Base-by-base conservation (phyloP, 768 basidiomycete species). In the Udeniomyces megalosporus region DNA sequence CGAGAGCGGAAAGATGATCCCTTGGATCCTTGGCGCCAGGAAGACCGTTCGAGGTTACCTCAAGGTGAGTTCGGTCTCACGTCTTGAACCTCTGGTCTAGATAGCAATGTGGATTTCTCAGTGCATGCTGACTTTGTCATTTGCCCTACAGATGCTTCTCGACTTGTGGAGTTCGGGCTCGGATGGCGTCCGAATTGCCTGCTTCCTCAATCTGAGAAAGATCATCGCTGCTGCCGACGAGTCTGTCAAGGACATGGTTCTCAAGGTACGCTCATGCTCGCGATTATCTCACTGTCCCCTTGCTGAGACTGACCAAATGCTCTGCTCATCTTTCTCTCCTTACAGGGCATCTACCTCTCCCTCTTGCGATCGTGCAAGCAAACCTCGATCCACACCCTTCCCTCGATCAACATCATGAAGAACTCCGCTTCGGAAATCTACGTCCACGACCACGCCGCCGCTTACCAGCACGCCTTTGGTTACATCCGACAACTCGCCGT, bases 401-500 rank as follows among this genome's bases (percentile, higher is more conserved):
- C 93, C 24, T 82, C 86, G 2, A 86, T 97, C 73, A 93, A 87
- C 69, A 76, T 97, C 48, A 93, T 96, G 89, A 99, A 99, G 74
- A 95, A 97, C 72, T 88, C 91, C 6, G 93, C 92, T 0, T 86
- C 88, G 0, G 91, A 95, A 70, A 76, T 97, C 1, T 99, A 87
- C 75, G 84, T 83, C 66, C 74, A 90, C 56, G 79, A 86, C 68
- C 84, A 84, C 64, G 78, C 80, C 15, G 74, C 77, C 10, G 67
- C 68, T 11, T 97, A 97, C 73, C 90, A 91, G 68, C 91, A 95
- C 69, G 90, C 90, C 2, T 99, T 97, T 75, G 84, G 85, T 10
- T 96, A 90, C 73, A 92, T 96, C 67, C 83, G 95, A 46, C 88
- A 91, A 72, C 81, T 99, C 34, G 95, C 93, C 1, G 85, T 97